Conservation (phyloP, 1,139 yeast genomes). For the Nakaseomyces kungkrabaensis region DNA sequence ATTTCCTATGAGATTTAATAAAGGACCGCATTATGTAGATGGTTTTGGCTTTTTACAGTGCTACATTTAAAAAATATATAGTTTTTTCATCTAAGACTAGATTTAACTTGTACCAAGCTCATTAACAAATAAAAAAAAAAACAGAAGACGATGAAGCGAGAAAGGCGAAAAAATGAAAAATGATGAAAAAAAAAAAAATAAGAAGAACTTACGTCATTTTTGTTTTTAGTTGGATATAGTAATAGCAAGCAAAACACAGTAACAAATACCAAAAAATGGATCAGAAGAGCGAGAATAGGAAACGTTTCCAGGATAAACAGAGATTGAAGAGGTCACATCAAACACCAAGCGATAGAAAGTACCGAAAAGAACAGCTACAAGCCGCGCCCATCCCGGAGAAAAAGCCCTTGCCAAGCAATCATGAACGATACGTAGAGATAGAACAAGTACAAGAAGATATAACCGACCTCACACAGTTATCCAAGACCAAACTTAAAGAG, state of each 20-base stretch:
- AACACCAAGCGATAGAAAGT: slow-evolving; percentile 28
- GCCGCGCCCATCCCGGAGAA: slow-evolving; percentile 2
- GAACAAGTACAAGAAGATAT: slow-evolving; percentile 5
- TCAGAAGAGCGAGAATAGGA: slow-evolving; percentile 20
- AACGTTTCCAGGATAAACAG: slow-evolving; percentile 28
- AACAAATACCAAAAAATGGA: not conserved
- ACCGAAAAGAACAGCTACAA: slow-evolving; percentile 12
- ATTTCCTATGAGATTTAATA: slow-evolving; percentile 31
- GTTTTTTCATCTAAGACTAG: no score
- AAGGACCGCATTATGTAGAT: slow-evolving; percentile 28
- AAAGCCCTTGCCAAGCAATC: slow-evolving; percentile 14
- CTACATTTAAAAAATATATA: no score
- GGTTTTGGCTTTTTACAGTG: no score
- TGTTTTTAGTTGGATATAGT: not conserved
- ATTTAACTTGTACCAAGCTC: not conserved
- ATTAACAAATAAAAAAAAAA: not conserved
- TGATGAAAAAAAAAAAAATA: no score
- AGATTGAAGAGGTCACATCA: slow-evolving; percentile 25
- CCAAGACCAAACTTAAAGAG: not conserved
- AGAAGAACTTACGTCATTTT: no score
- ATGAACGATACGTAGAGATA: slow-evolving; percentile 19
- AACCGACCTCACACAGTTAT: slow-evolving; percentile 4
- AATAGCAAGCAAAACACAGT: not conserved
- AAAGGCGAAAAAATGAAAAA: no score
- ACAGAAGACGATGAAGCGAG: not conserved